phyloP scores from a whole-genome alignment of 345 rosid genomes.

The Acer yangbiense region DNA sequence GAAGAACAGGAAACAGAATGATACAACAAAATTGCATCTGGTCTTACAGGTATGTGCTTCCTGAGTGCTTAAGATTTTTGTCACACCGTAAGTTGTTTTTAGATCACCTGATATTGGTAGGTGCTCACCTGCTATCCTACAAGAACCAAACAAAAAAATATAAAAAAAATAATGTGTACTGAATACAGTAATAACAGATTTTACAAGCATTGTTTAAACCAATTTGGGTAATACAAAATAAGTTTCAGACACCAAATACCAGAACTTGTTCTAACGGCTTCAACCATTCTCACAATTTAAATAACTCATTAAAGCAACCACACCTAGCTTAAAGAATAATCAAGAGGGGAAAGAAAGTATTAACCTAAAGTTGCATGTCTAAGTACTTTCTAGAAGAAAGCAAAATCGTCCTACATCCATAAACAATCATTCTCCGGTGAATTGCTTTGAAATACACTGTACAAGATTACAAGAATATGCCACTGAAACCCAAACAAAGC shows the following conservation, averaged over 20 bases:
- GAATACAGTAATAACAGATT: conserved; percentile 12
- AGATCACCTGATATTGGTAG: conserved; percentile 27
- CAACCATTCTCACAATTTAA: neutral
- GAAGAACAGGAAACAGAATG: conserved; percentile 13
- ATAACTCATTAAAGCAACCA: neutral
- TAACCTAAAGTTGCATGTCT: neutral
- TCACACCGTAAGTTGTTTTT: conserved; percentile 32
- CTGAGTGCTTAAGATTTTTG: conserved; percentile 27
- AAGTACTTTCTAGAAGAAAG: neutral
- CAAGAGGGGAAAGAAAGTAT: neutral
- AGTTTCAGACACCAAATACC: neutral
- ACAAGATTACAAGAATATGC: conserved; percentile 1
- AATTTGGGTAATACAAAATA: neutral
- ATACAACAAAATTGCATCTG: conserved; percentile 10
- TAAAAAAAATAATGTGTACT: neutral
- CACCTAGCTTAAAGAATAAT: neutral
- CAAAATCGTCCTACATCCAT: neutral
- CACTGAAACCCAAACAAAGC: neutral
- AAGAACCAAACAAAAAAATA: conserved; percentile 17
- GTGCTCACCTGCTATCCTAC: conserved; percentile 40
- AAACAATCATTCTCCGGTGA: neutral
- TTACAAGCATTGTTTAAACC: neutral
- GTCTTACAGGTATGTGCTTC: conserved; percentile 34
- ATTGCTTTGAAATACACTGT: neutral
- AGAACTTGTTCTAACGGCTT: conserved; percentile 3